Conservation (phyloP, 352 stramenopile genomes). For the Pythium sukuiense region DNA sequence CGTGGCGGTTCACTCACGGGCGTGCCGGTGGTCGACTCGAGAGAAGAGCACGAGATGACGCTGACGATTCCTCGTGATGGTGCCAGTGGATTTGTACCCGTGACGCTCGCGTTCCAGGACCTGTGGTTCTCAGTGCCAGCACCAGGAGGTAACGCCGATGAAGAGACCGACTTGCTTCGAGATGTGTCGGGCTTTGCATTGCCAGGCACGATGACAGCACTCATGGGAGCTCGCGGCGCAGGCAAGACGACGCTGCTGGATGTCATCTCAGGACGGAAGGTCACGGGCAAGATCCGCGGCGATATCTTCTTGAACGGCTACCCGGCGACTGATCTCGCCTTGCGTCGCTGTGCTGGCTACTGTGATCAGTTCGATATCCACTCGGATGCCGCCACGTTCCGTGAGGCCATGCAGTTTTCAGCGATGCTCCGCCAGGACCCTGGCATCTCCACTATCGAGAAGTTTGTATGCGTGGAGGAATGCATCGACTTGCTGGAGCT, state of each 20-base stretch:
- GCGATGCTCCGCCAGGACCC: slow-evolving; percentile 56
- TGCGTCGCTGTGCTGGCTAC: slow-evolving; percentile 26
- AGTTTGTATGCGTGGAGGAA: slow-evolving; percentile 32
- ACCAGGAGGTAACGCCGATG: slow-evolving; percentile 20
- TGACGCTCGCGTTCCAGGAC: slow-evolving; percentile 35
- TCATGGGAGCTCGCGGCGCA: slow-evolving; percentile 50
- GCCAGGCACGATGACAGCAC: slow-evolving; percentile 42
- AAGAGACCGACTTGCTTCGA: slow-evolving; percentile 54
- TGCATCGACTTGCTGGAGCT: slow-evolving; percentile 39
- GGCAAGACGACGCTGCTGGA: slow-evolving; percentile 92
- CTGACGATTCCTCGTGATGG: slow-evolving; percentile 23
- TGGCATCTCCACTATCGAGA: slow-evolving; percentile 27
- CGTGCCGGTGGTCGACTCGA: slow-evolving; percentile 2
- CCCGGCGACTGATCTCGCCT: slow-evolving; percentile 23
- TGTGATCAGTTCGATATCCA: slow-evolving; percentile 33
- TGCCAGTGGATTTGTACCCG: slow-evolving; percentile 29
- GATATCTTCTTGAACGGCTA: slow-evolving; percentile 46
- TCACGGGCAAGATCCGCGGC: slow-evolving; percentile 53
- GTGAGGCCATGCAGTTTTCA: slow-evolving; percentile 86
- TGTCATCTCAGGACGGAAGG: slow-evolving; percentile 89
- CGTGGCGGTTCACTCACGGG: neutral
- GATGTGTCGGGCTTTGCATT: slow-evolving; percentile 37
- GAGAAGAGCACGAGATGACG: slow-evolving; percentile 12
- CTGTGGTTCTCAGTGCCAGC: slow-evolving; percentile 36
- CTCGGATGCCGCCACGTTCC: slow-evolving; percentile 77